Percentiles rank a stretch among this genome's conserved stretches.
phyloP scores from a whole-genome alignment of 2,329 filamentous ascomycete species.

The Alternaria gaisen region DNA sequence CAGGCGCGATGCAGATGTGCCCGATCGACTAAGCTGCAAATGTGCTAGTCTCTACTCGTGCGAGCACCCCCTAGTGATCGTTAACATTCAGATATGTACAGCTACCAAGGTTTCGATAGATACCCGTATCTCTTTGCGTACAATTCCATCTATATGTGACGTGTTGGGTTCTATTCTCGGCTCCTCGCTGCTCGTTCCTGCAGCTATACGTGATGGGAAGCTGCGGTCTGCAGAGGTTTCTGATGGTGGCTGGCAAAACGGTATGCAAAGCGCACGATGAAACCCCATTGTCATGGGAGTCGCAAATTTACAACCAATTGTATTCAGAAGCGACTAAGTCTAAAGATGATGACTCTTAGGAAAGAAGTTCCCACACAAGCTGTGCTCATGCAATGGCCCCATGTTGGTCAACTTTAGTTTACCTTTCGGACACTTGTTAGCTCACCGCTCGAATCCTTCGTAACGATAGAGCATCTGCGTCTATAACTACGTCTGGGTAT shows the following conservation, averaged over 20 bases:
- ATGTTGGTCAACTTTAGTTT: constrained; percentile 7
- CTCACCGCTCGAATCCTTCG: background rate
- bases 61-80: background rate
- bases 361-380: constrained; percentile 1
- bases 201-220: background rate
- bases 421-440: background rate
- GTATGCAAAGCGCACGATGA: background rate
- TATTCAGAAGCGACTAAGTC: background rate
- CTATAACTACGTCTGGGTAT: background rate
- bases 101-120: background rate
- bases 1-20: constrained; percentile 17
- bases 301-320: background rate
- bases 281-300: background rate
- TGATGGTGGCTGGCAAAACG: background rate
- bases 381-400: constrained; percentile 14
- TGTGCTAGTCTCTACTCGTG: constrained; percentile 9
- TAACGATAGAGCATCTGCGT: background rate
- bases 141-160: background rate
- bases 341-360: background rate
- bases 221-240: background rate
- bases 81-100: background rate
- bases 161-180: background rate
- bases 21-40: constrained; percentile 13
- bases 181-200: background rate
- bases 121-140: background rate